Evolutionary conservation across 176 grass and related monocot genomes (phyloP), one percentile per base, ranked within the genome.

Genomic region (Zea luxurians): DNA sequence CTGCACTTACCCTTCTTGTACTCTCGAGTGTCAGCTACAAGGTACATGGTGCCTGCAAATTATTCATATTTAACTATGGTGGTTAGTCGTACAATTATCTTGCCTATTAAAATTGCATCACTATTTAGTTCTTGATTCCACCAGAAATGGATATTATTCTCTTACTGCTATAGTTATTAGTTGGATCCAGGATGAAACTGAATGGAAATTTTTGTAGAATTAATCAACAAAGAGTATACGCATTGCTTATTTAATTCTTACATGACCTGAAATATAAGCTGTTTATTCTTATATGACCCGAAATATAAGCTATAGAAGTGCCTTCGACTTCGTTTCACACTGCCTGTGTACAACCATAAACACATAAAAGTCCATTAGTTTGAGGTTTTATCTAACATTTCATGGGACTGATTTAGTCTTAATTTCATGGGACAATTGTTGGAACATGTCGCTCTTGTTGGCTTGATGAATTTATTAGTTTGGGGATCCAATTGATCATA

Each of bases 401-500:
- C 66, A 40, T 5, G 62, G 64, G 75, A 63, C 7, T 75, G 46
- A 54, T 76, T 21, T 2, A 60, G 21, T 40, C 66, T 40, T 27
- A 27, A 27, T 27, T 27, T 27, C 27, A 27, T 27, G 27, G 27
- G 27, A 27, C 27, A 27, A 27, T 27, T 81, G 16, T 77, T 89
- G 59, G 41, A 85, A 81, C 15, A 37, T 85, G 49, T 85, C 13
- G 2, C 59, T 84, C 41, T 89, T 37, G 45, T 48, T 66, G 47
- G 38, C 9, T 61, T 27, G 53, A 47, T 48, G 15, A 79, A 66
- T 1, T 60, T 48, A 36, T 78, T 53, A 78, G 10, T 4, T 1
- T 44, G 34, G 7, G 42, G 42, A 45, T 37, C 21, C 50, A 58
- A 75, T 81, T 61, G 37, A n/a, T 41, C 47, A 61, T 60, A 15